Evolutionary conservation across 345 rosid genomes (phyloP).

Genomic region (Arabidopsis suecica): DNA sequence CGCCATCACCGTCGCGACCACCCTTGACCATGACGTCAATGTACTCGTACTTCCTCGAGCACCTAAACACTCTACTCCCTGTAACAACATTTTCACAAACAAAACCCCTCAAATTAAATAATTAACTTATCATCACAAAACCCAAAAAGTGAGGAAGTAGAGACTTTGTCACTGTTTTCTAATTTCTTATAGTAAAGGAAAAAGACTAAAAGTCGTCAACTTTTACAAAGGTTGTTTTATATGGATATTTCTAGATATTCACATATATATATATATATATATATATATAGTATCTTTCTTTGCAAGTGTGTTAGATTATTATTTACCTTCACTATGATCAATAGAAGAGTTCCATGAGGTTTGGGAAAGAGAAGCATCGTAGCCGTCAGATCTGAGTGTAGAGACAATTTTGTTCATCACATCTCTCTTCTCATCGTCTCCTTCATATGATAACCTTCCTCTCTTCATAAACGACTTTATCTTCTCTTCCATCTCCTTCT

Average conservation of each 20-base stretch:
- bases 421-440: conserved; percentile 46
- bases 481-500: conserved; percentile 48
- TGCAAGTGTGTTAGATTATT: background rate
- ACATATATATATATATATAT: background rate
- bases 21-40: conserved; percentile 48
- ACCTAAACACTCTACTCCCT: conserved; percentile 49
- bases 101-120: background rate
- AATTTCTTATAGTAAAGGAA: background rate
- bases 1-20: conserved; percentile 24
- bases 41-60: conserved; percentile 49
- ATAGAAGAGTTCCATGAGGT: conserved; percentile 51
- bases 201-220: background rate
- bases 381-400: conserved; percentile 44
- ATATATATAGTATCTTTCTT: too few species aligned
- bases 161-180: conserved; percentile 5
- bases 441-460: conserved; percentile 23
- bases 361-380: conserved; percentile 45
- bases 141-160: background rate
- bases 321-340: conserved; percentile 44
- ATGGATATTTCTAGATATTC: conserved; percentile 7
- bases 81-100: background rate
- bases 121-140: background rate
- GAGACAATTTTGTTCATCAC: conserved; percentile 48
- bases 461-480: conserved; percentile 31
- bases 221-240: background rate